These are phyloP conservation scores for Eucalyptus erythrocorys DNA, from an alignment of 345 rosid genomes.

Conservation along the genomic window DNA sequence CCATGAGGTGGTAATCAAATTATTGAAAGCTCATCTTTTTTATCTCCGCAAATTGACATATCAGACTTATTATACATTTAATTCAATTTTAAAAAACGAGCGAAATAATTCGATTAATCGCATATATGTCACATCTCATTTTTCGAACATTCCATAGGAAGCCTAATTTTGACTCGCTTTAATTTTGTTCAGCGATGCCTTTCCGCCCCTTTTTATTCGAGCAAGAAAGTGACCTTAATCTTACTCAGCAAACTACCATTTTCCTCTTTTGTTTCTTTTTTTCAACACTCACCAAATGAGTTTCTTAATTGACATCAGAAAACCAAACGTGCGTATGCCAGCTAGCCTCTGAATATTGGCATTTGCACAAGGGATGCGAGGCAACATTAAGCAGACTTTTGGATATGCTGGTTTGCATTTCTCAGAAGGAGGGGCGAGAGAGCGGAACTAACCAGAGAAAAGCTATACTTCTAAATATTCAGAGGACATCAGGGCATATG, in stretches of 20 bases:
- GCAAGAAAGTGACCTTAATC: not conserved
- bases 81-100: not conserved
- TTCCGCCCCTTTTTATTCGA: not conserved
- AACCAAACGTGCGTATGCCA: not conserved
- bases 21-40: not conserved
- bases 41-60: not conserved
- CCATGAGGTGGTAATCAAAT: not conserved
- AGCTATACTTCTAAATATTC: not conserved
- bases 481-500: not conserved
- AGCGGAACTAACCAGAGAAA: not conserved
- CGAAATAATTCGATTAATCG: not conserved
- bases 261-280: not conserved
- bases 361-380: not conserved
- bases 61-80: accelerated
- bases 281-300: not conserved
- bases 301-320: not conserved
- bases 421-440: not conserved
- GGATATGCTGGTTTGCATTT: accelerated
- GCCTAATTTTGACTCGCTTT: not conserved
- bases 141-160: not conserved
- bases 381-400: not conserved
- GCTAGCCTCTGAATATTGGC: not conserved
- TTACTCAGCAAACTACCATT: not conserved
- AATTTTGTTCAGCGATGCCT: not conserved
- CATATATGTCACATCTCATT: accelerated